Evolutionary conservation across 352 stramenopile genomes (phyloP).

Genomic region (Phytophthora sp.): DNA sequence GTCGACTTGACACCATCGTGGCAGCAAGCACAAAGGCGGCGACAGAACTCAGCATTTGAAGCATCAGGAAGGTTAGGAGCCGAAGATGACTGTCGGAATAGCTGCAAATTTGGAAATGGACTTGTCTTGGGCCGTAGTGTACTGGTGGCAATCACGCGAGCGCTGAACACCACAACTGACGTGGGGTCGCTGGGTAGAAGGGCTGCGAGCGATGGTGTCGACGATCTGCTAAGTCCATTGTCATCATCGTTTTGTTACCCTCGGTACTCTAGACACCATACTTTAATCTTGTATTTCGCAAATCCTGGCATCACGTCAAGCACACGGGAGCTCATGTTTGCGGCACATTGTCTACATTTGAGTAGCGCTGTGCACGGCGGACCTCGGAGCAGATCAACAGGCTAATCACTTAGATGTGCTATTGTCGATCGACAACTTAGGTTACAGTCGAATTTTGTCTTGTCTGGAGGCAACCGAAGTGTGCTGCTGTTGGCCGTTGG

Average conservation of each 20-base stretch:
- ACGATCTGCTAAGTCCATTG: background rate
- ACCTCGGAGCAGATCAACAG: constrained; percentile 1
- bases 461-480: no score
- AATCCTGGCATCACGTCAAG: background rate
- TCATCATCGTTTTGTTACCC: background rate
- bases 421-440: background rate
- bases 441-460: background rate
- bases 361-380: no score
- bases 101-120: constrained; percentile 9
- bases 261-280: background rate
- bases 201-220: background rate
- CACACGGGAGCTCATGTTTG: background rate
- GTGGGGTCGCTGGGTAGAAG: background rate
- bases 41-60: constrained; percentile 8
- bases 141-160: background rate
- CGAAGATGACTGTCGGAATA: background rate
- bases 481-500: no score
- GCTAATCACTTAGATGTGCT: constrained; percentile 9
- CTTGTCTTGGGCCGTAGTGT: background rate
- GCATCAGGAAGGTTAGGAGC: background rate
- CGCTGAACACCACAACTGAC: background rate
- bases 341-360: background rate
- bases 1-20: constrained; percentile 6
- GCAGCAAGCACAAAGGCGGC: constrained; percentile 2
- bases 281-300: background rate